Base-by-base conservation (phyloP, 441 rosid species). In the Pelargonium citronellum region DNA sequence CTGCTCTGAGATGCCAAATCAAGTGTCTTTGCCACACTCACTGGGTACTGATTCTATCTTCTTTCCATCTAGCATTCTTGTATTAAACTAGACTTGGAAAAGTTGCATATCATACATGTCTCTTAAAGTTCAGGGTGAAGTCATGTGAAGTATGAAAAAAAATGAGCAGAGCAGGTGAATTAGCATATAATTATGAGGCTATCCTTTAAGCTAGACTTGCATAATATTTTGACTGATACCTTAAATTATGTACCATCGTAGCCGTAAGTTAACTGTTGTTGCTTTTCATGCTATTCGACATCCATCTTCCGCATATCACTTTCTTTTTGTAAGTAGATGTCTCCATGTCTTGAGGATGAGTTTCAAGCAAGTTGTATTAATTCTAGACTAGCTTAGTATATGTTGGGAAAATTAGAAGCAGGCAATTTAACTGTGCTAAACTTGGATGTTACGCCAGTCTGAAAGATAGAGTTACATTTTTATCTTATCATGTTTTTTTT, bases 1-100 rank as follows among this genome's bases (percentile, higher is more conserved):
- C 39, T 95, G 92, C 80, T 84, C 98, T 61, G 91, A 88, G 80
- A 66, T 69, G 74, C 69, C 74, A 71, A 74, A 73, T 12, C 85
- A 82, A 15, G 77, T 80, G 66, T 79, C 81, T 5, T 46, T 79
- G 73, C 75, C 81, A 24, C 12, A 16, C 41, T 60, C 81, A 1
- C 89, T 81, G 79, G 99, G 97, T 89, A 82, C 7, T 70, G 53
- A 27, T 74, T n/a, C 53, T 68, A 16, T 5, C 12, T 2, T 44
- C 37, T 68, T 37, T 2, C 7, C 58, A 51, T 7, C 58, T 13
- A 13, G 5, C 1, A 0, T 15, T 46, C 12, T n/a, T 51, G 58
- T 13, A n/a, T 51, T 27, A 27, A 27, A 27, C 30, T 51, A 51
- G 4, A 51, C 19, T 51, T n/a, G 19, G 19, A 51, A 51, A n/a